phyloP scores from a whole-genome alignment of 345 rosid species.

The Passiflora organensis region DNA sequence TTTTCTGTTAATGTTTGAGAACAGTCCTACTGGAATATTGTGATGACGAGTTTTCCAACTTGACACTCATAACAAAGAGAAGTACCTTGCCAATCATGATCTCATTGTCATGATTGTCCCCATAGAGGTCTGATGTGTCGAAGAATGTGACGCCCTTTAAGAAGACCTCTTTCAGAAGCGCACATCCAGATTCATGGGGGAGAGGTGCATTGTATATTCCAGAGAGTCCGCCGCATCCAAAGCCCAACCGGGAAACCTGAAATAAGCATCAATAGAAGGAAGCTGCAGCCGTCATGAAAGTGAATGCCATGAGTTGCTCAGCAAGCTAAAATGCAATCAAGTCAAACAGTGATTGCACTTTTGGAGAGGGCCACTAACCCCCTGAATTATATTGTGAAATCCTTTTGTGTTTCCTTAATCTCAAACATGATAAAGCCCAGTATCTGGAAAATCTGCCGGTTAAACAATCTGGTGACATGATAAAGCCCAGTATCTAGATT shows the following conservation, averaged over 20 bases:
- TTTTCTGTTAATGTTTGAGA: not conserved
- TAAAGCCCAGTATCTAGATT: too few relatives aligned
- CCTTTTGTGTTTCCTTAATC: too few relatives aligned
- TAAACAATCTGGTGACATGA: too few relatives aligned
- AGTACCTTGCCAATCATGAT: slow-evolving; percentile 45
- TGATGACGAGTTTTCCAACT: not conserved
- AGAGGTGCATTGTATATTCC: slow-evolving; percentile 40
- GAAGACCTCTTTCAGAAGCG: slow-evolving; percentile 32
- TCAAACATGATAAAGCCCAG: not conserved
- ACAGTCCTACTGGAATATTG: too few relatives aligned
- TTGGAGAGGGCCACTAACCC: too few relatives aligned
- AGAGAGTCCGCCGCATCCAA: slow-evolving; percentile 47
- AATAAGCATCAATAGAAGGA: not conserved
- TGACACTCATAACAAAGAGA: too few relatives aligned
- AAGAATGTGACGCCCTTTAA: slow-evolving; percentile 43
- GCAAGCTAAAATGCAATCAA: not conserved
- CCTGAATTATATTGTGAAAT: too few relatives aligned
- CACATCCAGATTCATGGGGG: slow-evolving; percentile 43
- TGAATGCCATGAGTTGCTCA: too few relatives aligned
- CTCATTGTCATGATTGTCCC: slow-evolving; percentile 39
- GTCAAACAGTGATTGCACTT: not conserved
- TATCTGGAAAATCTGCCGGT: too few relatives aligned
- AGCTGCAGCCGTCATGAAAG: not conserved
- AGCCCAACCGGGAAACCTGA: slow-evolving; percentile 46
- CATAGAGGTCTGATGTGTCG: slow-evolving; percentile 41